Conservation (phyloP, 768 basidiomycete species). For the Harrya chromipes region DNA sequence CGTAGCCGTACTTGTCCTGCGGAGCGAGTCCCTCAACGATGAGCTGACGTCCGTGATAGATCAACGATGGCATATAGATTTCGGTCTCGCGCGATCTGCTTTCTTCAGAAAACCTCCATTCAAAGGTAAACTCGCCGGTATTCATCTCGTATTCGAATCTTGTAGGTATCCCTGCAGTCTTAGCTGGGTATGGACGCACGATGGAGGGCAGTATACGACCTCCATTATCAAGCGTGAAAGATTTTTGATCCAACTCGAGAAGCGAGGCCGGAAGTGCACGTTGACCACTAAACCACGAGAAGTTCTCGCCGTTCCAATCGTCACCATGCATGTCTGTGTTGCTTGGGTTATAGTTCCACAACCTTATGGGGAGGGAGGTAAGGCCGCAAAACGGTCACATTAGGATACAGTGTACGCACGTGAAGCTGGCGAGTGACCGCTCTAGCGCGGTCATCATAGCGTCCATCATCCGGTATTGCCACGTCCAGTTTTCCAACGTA, state of each 20-base stretch:
- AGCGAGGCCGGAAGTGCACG: slow-evolving; percentile 56
- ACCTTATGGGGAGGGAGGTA: slow-evolving; percentile 37
- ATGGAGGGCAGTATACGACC: slow-evolving; percentile 72
- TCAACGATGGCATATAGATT: slow-evolving; percentile 68
- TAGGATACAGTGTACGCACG: slow-evolving; percentile 48
- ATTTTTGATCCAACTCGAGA: slow-evolving; percentile 56
- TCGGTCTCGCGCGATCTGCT: slow-evolving; percentile 64
- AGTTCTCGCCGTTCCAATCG: slow-evolving; percentile 95
- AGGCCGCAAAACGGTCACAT: not conserved
- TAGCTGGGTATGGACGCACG: slow-evolving; percentile 89
- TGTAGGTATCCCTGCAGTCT: slow-evolving; percentile 82
- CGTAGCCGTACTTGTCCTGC: slow-evolving; percentile 55
- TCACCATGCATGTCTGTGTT: slow-evolving; percentile 82
- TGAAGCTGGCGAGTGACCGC: slow-evolving; percentile 73
- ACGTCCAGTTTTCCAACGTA: slow-evolving; percentile 64
- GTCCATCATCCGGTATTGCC: slow-evolving; percentile 94
- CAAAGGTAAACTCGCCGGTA: slow-evolving; percentile 60
- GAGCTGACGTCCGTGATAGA: slow-evolving; percentile 56
- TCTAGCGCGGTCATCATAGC: slow-evolving; percentile 85
- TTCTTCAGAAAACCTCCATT: slow-evolving; percentile 46
- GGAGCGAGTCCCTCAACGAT: slow-evolving; percentile 53
- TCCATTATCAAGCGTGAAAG: slow-evolving; percentile 78
- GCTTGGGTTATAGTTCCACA: slow-evolving; percentile 94
- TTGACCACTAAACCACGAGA: slow-evolving; percentile 82
- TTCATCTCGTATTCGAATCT: slow-evolving; percentile 76